phyloP scores from a whole-genome alignment of 2,329 filamentous ascomycete species.

The Ascochyta rabiei region DNA sequence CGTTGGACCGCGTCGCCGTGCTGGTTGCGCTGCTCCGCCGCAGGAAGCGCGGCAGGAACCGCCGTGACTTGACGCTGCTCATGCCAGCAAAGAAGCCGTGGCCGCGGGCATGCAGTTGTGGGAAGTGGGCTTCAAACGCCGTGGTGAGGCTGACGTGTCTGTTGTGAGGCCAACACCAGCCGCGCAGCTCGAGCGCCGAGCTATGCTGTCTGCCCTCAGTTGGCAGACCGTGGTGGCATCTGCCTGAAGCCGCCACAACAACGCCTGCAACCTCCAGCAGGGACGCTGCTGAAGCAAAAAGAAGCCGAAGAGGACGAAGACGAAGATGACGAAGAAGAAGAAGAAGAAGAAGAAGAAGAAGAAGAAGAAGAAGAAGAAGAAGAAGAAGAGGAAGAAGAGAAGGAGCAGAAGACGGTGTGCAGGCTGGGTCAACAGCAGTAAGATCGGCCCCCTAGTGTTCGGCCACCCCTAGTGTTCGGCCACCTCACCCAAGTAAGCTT shows the following conservation, averaged over 20 bases:
- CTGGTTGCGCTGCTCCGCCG: conserved; percentile 38
- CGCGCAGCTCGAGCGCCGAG: not conserved
- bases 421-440: conserved; percentile 9
- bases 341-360: too few species aligned
- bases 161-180: not conserved
- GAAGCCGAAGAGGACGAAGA: too few species aligned
- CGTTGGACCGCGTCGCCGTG: conserved; percentile 27
- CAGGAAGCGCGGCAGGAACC: conserved; percentile 39
- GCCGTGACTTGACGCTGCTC: conserved; percentile 44
- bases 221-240: not conserved
- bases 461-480: too few species aligned
- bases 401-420: conserved; percentile 14
- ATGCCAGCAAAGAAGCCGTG: conserved; percentile 34
- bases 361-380: too few species aligned
- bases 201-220: not conserved
- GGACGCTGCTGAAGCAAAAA: not conserved
- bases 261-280: not conserved
- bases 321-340: too few species aligned
- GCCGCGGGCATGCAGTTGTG: conserved; percentile 25
- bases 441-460: too few species aligned
- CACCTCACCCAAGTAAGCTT: too few species aligned
- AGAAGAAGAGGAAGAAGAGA: too few species aligned
- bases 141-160: not conserved
- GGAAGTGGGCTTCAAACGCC: not conserved
- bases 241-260: not conserved